Evolutionary conservation across 2,329 filamentous ascomycete species (phyloP), one percentile per base, ranked within the genome.

Genomic region (Microsporum canis): DNA sequence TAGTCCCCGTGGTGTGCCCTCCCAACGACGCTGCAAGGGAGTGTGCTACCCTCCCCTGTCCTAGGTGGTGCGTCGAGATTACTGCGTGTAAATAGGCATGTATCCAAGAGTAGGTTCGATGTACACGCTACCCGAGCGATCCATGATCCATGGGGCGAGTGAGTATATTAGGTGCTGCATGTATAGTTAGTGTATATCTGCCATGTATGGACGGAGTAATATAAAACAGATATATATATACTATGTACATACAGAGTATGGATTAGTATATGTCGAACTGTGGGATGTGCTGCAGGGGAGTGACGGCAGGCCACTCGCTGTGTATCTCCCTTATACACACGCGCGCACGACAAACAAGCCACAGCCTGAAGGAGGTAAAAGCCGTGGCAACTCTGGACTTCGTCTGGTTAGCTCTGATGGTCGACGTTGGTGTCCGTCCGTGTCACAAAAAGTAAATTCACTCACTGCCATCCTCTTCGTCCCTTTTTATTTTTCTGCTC

Each of bases 391-490:
- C n/a, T 43, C 10, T 14, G 4, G n/a, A 14, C n/a, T 43, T 53
- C 49, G 49, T 27, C 27, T 53, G 14, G 49, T 34, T 53, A 27
- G 10, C 12, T 27, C 45, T 51, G 49, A 29, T 47, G 49, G 27
- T 53, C 49, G 29, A 53, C 49, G 49, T 53, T 53, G 33, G 49
- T 53, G 27, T 53, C 49, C 49, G 27, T 53, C 49, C 49, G 49
- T 53, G 49, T 33, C 49, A 53, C 49, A n/a, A 53, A 53, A 53
- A 53, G 49, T 53, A 53, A 53, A 53, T 31, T 53, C 7, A 12
- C 43, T 23, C n/a, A 27, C 23, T 47, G 14, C 43, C 5, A 5
- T 17, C 7, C 7, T 23, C 43, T 23, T 17, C 23, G 3, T 23
- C 43, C 17, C 45, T 23, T 17, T 23, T 27, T 51, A 10, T 51